A percentile compares a stretch with the other conserved stretches of the same genome.
These are phyloP conservation scores for Aspergillus haitiensis DNA, from an alignment of 495 filamentous ascomycete species.

Conservation along the genomic window DNA sequence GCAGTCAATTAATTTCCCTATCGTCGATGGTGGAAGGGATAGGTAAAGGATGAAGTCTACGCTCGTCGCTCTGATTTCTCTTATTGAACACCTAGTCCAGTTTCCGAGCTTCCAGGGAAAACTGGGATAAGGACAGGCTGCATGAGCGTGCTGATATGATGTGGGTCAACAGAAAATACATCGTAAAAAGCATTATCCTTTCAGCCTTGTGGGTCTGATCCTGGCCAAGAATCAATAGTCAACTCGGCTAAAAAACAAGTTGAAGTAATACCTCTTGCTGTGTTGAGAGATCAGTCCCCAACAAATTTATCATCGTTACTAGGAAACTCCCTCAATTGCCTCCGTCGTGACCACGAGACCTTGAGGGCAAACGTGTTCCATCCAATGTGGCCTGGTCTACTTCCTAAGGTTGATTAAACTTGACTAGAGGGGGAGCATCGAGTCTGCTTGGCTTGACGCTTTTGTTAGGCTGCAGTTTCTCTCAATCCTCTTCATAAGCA, in stretches of 20 bases:
- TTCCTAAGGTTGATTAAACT: no score
- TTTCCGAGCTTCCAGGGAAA: neutral
- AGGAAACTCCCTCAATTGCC: no score
- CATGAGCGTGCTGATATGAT: neutral
- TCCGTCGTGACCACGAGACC: no score
- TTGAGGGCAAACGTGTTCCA: no score
- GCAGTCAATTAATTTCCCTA: no score
- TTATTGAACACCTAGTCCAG: no score
- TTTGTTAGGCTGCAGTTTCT: no score
- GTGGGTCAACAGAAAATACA: neutral
- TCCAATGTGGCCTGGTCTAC: no score
- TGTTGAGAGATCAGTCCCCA: neutral
- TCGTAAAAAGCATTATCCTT: neutral
- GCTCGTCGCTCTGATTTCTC: no score
- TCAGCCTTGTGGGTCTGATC: slow-evolving; percentile 23
- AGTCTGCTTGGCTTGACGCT: no score
- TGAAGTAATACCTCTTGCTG: neutral
- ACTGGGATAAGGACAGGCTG: neutral
- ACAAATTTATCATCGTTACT: neutral
- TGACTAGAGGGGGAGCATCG: no score
- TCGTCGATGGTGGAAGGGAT: neutral
- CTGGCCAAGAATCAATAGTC: neutral
- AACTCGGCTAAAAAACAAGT: neutral
- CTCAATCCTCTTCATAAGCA: no score
- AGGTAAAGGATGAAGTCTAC: neutral